Evolutionary conservation across 305 asterid species (phyloP).

Genomic region (Coffea humblotiana): DNA sequence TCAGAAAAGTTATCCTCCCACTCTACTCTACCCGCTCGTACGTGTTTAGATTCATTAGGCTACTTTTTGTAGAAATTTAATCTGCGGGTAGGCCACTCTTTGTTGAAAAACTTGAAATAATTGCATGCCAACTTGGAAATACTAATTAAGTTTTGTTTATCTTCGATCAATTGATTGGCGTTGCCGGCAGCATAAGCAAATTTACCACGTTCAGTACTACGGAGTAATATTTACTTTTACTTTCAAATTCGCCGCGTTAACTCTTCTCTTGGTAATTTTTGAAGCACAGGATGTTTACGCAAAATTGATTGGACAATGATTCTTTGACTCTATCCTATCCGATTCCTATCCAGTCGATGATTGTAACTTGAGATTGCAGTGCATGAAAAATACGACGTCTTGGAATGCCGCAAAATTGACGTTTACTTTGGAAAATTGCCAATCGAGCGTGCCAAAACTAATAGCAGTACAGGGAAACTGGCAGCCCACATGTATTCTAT

Average conservation of each 20-base stretch:
- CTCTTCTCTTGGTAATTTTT: too few species aligned
- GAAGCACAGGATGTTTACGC: too few species aligned
- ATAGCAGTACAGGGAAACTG: not conserved
- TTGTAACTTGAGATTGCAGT: not conserved
- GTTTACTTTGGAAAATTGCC: not conserved
- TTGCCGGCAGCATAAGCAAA: too few species aligned
- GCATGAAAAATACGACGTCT: not conserved
- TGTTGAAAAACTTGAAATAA: not conserved
- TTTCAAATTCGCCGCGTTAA: too few species aligned
- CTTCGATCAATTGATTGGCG: not conserved
- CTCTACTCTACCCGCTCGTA: conserved; percentile 4
- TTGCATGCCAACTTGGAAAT: not conserved
- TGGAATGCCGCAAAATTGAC: not conserved
- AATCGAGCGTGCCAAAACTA: not conserved
- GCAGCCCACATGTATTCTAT: not conserved
- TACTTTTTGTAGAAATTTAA: not conserved
- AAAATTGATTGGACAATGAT: not conserved
- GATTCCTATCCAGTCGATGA: not conserved
- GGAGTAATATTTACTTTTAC: too few species aligned
- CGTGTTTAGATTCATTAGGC: not conserved
- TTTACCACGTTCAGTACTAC: too few species aligned
- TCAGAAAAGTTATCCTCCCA: not conserved
- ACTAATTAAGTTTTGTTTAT: not conserved
- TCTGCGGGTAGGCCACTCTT: not conserved
- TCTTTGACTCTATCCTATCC: not conserved